Evolutionary conservation across 768 basidiomycete genomes (phyloP).

Genomic region (Agrocybe praecox): DNA sequence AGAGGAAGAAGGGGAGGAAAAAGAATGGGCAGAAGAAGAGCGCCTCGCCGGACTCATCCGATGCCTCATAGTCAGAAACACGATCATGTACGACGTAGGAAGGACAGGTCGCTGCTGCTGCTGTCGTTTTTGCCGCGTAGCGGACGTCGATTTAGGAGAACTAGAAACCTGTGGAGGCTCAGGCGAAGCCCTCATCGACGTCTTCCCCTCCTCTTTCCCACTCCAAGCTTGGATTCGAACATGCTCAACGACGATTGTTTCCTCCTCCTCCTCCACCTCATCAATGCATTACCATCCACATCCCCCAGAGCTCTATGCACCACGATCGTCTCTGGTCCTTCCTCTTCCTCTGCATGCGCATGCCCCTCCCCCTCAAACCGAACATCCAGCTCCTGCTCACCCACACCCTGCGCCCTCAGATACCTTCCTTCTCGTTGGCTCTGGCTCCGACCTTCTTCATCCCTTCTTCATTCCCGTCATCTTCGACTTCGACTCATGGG

Average conservation of each 20-base stretch:
- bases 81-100: too few relatives aligned
- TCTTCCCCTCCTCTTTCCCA: too few relatives aligned
- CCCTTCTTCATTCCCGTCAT: slow-evolving; percentile 13
- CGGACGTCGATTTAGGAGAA: slow-evolving; percentile 19
- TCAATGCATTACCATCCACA: too few relatives aligned
- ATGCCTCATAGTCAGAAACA: slow-evolving; percentile 22
- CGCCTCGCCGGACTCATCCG: slow-evolving; percentile 8
- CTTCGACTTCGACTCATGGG: slow-evolving; percentile 23
- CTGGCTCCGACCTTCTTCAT: too few relatives aligned
- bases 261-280: too few relatives aligned
- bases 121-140: slow-evolving; percentile 2
- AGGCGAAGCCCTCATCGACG: background rate
- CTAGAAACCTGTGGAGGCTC: slow-evolving; percentile 2
- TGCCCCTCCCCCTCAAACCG: slow-evolving; percentile 3
- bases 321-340: slow-evolving; percentile 4
- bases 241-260: background rate
- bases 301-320: too few relatives aligned
- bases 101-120: too few relatives aligned
- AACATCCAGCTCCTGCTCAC: slow-evolving; percentile 18
- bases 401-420: slow-evolving; percentile 21
- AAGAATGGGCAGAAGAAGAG: too few relatives aligned
- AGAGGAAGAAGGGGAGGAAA: too few relatives aligned
- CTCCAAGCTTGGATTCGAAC: background rate
- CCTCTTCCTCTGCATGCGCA: slow-evolving; percentile 8
- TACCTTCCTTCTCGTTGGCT: background rate